phyloP scores from a whole-genome alignment of 805 yeast genomes.

The Wickerhamomyces ciferrii region DNA sequence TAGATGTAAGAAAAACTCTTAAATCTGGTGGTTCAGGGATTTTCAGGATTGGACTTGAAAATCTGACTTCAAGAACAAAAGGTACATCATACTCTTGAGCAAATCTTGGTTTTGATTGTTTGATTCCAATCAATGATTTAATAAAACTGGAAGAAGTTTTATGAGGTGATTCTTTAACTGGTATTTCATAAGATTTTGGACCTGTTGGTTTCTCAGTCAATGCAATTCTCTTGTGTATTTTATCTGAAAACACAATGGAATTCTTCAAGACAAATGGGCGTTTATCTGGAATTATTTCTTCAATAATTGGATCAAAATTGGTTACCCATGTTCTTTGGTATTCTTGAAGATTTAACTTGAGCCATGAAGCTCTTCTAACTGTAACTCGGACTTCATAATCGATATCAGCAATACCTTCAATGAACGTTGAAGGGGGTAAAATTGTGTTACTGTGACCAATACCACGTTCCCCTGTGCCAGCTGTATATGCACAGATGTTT shows the following conservation, averaged over 20 bases:
- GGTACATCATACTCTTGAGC: background rate
- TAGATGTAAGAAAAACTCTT: constrained; percentile 15
- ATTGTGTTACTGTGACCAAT: no score
- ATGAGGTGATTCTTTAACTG: background rate
- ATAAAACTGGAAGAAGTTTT: background rate
- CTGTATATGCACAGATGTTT: background rate
- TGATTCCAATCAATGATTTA: background rate
- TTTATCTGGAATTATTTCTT: constrained; percentile 22
- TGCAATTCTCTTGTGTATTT: constrained; percentile 38
- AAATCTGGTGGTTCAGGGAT: constrained; percentile 11
- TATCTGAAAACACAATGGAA: constrained; percentile 29
- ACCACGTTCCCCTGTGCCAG: no score
- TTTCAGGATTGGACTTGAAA: background rate
- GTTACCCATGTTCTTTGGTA: constrained; percentile 23
- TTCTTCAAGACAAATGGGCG: constrained; percentile 38
- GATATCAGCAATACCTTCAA: background rate
- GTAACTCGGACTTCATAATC: constrained; percentile 56
- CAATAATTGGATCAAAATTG: background rate
- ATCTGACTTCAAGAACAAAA: constrained; percentile 1
- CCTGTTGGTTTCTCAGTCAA: constrained; percentile 16
- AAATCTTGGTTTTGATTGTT: background rate
- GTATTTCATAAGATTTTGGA: background rate
- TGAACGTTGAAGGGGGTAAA: background rate
- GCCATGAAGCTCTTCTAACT: constrained; percentile 43
- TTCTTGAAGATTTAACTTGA: constrained; percentile 32